These are phyloP conservation scores for Scedosporium aurantiacum DNA, from an alignment of 2,329 filamentous ascomycete species.

Conservation along the genomic window DNA sequence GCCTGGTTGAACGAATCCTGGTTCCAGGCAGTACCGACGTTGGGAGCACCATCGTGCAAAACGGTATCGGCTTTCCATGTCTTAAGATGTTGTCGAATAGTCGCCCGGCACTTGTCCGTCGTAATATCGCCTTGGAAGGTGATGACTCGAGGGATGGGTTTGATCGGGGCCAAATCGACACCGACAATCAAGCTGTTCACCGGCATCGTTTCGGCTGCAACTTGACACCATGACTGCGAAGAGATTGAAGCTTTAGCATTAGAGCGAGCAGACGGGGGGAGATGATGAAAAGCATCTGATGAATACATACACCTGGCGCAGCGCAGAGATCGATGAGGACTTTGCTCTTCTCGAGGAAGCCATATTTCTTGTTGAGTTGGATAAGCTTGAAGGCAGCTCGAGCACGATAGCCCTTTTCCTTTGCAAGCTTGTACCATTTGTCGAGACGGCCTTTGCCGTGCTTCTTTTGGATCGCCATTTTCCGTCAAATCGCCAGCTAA, in stretches of 20 bases:
- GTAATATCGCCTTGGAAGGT: conserved; percentile 98
- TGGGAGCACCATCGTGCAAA: conserved; percentile 91
- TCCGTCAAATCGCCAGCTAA: conserved; percentile 7
- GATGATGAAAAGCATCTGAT: conserved; percentile 11
- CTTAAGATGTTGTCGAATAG: conserved; percentile 80
- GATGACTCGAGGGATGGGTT: conserved; percentile 86
- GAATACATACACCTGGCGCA: conserved; percentile 64
- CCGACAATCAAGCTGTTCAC: conserved; percentile 81
- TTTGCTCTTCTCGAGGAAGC: conserved; percentile 92
- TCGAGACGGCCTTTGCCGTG: conserved; percentile 96
- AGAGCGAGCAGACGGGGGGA: not conserved
- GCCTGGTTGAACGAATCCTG: conserved; percentile 98
- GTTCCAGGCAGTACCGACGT: conserved; percentile 95
- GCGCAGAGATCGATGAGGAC: conserved; percentile 96
- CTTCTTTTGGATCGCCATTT: conserved; percentile 97
- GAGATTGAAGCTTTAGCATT: conserved; percentile 16
- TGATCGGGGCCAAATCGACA: conserved; percentile 90
- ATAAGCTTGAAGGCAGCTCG: conserved; percentile 96
- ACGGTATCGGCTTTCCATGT: conserved; percentile 95
- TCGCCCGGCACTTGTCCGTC: conserved; percentile 87
- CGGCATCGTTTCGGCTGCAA: conserved; percentile 92
- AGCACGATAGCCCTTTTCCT: conserved; percentile 94
- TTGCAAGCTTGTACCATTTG: conserved; percentile 97
- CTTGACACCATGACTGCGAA: conserved; percentile 80
- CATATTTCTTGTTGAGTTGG: conserved; percentile 98